Conservation (phyloP, 2,329 filamentous ascomycete genomes). For the Allantophomopsis cytisporea region DNA sequence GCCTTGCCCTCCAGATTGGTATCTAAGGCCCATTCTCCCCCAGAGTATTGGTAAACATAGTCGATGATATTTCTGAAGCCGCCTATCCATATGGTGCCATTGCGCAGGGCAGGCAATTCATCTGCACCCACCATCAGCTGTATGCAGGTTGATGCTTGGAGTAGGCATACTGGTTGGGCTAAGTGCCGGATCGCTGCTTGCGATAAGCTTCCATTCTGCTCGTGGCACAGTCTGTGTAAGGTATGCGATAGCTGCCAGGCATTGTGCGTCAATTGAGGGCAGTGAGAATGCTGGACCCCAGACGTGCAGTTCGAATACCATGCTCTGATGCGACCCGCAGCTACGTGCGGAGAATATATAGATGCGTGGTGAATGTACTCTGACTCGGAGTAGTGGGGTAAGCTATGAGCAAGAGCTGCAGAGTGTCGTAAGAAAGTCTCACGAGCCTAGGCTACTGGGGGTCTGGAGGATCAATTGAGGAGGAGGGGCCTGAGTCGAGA, state of each 20-base stretch:
- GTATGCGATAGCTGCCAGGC: conserved; percentile 71
- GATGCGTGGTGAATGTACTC: no score
- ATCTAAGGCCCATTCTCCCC: conserved; percentile 33
- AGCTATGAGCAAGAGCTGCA: no score
- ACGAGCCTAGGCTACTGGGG: no score
- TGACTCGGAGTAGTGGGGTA: no score
- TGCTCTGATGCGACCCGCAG: conserved; percentile 6
- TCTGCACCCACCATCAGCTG: conserved; percentile 20
- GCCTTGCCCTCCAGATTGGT: conserved; percentile 23
- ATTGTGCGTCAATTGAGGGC: conserved; percentile 84
- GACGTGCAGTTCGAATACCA: conserved; percentile 63
- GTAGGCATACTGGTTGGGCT: conserved; percentile 54
- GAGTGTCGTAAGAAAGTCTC: no score
- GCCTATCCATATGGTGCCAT: conserved; percentile 36
- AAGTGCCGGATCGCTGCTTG: conserved; percentile 58
- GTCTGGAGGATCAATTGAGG: no score
- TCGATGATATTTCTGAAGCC: conserved; percentile 38
- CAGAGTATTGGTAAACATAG: conserved; percentile 27
- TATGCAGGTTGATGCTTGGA: conserved; percentile 1
- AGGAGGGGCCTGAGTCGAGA: no score
- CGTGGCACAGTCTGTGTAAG: conserved; percentile 47
- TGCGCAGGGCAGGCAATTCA: conserved; percentile 40
- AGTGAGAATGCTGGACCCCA: conserved; percentile 85
- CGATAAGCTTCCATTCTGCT: conserved; percentile 55
- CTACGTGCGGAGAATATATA: no score